phyloP scores from a whole-genome alignment of 2,329 filamentous ascomycete genomes.

The Aquanectria penicillioides region DNA sequence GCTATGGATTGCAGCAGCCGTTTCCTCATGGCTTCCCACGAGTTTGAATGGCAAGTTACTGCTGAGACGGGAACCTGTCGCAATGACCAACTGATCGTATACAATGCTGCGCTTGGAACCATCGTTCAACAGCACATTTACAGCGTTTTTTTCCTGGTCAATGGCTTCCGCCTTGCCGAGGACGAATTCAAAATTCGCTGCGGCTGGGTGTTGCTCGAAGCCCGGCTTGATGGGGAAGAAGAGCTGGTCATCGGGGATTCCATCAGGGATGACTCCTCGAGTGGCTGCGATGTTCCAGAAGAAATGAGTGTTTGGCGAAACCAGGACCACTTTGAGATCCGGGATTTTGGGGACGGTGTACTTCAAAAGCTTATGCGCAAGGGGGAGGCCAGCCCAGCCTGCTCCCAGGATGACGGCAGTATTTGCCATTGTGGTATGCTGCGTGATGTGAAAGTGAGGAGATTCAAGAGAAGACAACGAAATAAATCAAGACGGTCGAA shows the following conservation, averaged over 20 bases:
- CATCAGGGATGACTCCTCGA: constrained; percentile 62
- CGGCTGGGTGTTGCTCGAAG: constrained; percentile 57
- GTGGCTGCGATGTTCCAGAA: constrained; percentile 67
- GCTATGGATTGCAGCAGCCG: constrained; percentile 47
- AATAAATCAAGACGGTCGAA: neutral
- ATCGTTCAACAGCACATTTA: constrained; percentile 48
- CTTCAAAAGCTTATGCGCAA: constrained; percentile 63
- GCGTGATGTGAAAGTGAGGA: neutral
- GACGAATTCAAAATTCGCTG: constrained; percentile 58
- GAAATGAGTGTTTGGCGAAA: constrained; percentile 63
- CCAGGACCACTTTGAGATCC: constrained; percentile 61
- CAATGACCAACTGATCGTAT: constrained; percentile 64
- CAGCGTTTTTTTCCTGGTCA: constrained; percentile 45
- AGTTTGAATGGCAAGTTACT: constrained; percentile 58
- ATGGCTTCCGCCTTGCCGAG: constrained; percentile 56
- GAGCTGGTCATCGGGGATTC: constrained; percentile 57
- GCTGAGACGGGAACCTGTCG: constrained; percentile 60
- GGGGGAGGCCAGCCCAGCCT: constrained; percentile 60
- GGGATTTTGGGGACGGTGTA: constrained; percentile 54
- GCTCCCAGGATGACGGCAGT: constrained; percentile 64
- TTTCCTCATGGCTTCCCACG: constrained; percentile 55
- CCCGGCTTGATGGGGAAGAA: constrained; percentile 57
- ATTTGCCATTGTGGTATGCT: constrained; percentile 59
- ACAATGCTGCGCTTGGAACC: constrained; percentile 45
- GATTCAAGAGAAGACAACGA: neutral